Conservation (phyloP, 164 flowering plant species). For the Litsea cubeba region DNA sequence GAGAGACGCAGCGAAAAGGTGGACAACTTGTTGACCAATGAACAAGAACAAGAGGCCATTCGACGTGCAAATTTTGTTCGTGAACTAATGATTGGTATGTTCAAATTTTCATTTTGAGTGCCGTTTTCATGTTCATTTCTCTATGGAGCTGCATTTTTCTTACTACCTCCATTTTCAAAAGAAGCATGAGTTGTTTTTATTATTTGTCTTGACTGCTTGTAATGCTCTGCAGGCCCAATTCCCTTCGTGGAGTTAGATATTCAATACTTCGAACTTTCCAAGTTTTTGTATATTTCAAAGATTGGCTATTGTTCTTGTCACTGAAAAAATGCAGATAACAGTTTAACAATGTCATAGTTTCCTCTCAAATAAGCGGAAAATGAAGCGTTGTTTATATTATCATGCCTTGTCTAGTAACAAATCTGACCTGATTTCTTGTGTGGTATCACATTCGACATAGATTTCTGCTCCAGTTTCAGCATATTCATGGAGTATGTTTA, state of each 20-base stretch:
- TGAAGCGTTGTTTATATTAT: neutral
- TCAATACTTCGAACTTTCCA: too few species aligned
- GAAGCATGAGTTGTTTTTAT: neutral
- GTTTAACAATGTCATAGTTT: neutral
- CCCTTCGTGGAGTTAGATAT: too few species aligned
- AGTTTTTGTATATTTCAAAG: too few species aligned
- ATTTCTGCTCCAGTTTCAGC: neutral
- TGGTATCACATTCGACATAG: too few species aligned
- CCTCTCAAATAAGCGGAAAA: neutral
- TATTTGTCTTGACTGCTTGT: neutral
- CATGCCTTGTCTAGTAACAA: too few species aligned
- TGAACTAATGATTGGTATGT: constrained; percentile 84
- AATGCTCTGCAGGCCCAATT: neutral
- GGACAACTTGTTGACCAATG: constrained; percentile 26
- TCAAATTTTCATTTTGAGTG: neutral
- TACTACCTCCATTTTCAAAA: neutral
- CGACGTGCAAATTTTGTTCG: constrained; percentile 81
- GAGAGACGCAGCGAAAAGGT: constrained; percentile 19
- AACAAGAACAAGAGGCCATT: constrained; percentile 62
- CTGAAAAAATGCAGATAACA: too few species aligned
- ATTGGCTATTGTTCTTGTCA: too few species aligned
- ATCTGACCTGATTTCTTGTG: too few species aligned
- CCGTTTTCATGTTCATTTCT: too few species aligned
- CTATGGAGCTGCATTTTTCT: too few species aligned
- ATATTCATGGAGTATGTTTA: too few species aligned